These are phyloP conservation scores for Ilyonectria sp. DNA, from an alignment of 2,329 filamentous ascomycete species.

Conservation along the genomic window DNA sequence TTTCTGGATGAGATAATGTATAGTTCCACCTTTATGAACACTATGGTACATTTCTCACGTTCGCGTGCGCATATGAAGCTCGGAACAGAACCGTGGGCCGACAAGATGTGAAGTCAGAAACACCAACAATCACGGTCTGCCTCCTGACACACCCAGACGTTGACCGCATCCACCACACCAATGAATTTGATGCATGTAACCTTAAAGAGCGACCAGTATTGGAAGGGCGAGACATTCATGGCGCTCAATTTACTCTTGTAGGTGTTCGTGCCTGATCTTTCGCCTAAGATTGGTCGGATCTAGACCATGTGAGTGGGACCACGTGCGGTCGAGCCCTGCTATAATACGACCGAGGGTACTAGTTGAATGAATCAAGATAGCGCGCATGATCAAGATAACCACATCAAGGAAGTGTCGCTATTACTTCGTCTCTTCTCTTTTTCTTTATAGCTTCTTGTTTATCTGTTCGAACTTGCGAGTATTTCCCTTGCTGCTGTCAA, in stretches of 20 bases:
- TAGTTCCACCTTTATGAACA: too few relatives aligned
- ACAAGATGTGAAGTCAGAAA: too few relatives aligned
- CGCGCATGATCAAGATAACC: conserved; percentile 31
- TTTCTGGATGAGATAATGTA: too few relatives aligned
- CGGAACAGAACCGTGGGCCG: too few relatives aligned
- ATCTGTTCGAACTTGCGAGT: neutral
- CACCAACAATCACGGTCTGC: too few relatives aligned
- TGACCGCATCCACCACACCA: too few relatives aligned
- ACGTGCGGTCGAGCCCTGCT: conserved; percentile 38
- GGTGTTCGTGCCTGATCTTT: conserved; percentile 36
- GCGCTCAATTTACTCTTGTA: neutral
- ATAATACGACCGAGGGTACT: conserved; percentile 37
- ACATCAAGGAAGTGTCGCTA: neutral
- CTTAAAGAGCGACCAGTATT: too few relatives aligned
- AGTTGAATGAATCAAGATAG: conserved; percentile 18
- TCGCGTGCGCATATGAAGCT: too few relatives aligned
- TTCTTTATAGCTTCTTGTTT: neutral
- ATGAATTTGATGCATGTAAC: too few relatives aligned
- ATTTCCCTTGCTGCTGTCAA: neutral
- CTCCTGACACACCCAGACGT: too few relatives aligned
- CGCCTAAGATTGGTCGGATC: conserved; percentile 35
- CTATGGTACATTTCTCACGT: too few relatives aligned
- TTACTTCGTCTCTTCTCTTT: conserved; percentile 15
- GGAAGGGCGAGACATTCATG: neutral
- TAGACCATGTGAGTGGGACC: conserved; percentile 33